Conservation (phyloP, 768 basidiomycete genomes). For the Amyloporia xantha region DNA sequence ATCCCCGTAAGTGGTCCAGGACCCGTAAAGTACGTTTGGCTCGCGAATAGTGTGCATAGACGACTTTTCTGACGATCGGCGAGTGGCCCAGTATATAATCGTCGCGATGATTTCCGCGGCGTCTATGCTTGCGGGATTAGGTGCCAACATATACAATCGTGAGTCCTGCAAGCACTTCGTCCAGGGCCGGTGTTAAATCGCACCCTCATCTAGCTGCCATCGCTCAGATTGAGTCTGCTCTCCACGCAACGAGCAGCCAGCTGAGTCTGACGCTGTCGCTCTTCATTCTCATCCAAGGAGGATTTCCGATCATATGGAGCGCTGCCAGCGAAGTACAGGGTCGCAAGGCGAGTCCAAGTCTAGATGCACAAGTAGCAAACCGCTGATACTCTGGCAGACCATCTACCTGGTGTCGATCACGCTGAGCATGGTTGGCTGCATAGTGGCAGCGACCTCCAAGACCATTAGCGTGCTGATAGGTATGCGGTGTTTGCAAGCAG, state of each 20-base stretch:
- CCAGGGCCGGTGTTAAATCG: neutral
- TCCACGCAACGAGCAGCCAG: conserved; percentile 52
- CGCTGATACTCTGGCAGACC: conserved; percentile 26
- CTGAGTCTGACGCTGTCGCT: conserved; percentile 64
- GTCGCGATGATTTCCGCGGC: conserved; percentile 44
- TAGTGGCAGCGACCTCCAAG: conserved; percentile 48
- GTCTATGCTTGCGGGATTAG: conserved; percentile 52
- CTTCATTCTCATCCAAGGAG: conserved; percentile 72
- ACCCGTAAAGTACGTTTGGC: conserved; percentile 17
- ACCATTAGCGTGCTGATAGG: conserved; percentile 54
- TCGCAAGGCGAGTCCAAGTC: conserved; percentile 43
- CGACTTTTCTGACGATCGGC: neutral
- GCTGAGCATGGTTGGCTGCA: conserved; percentile 48
- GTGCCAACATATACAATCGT: conserved; percentile 62
- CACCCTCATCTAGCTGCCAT: conserved; percentile 46
- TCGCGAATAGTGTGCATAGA: neutral
- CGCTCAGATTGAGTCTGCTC: conserved; percentile 46
- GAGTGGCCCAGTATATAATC: conserved; percentile 32
- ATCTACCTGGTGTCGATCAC: conserved; percentile 49
- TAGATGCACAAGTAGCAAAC: conserved; percentile 40
- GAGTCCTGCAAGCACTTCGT: conserved; percentile 15
- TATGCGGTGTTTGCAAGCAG: conserved; percentile 63
- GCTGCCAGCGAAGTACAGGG: conserved; percentile 71
- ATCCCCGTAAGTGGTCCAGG: conserved; percentile 22
- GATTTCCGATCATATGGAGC: conserved; percentile 61